phyloP scores from a whole-genome alignment of 805 yeast genomes.

The Lipomyces yamadae region DNA sequence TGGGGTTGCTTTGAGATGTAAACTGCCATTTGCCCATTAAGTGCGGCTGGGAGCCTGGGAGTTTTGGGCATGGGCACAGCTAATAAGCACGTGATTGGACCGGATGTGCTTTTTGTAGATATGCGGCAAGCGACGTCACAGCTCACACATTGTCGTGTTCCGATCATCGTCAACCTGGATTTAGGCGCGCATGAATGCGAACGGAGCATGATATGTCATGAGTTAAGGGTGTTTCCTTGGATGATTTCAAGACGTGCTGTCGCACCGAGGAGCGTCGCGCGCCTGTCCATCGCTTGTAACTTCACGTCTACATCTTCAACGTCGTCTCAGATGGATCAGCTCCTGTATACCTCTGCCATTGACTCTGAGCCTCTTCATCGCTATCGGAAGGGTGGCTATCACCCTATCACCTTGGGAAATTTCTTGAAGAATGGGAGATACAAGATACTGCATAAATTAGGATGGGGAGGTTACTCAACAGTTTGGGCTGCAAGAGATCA shows the following conservation, averaged over 20 bases:
- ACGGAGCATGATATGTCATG: background rate
- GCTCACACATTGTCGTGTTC: background rate
- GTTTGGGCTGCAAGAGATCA: background rate
- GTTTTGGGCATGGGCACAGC: too few relatives aligned
- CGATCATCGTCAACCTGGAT: background rate
- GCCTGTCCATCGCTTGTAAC: background rate
- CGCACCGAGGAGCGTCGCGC: background rate
- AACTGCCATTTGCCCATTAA: too few relatives aligned
- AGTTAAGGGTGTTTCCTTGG: background rate
- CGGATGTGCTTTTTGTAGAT: too few relatives aligned
- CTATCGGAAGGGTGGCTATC: background rate
- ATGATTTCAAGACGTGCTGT: background rate
- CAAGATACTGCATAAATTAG: background rate
- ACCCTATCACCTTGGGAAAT: background rate
- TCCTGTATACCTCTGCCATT: background rate
- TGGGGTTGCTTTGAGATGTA: too few relatives aligned
- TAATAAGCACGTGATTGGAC: too few relatives aligned
- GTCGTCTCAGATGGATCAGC: background rate
- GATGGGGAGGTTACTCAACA: background rate
- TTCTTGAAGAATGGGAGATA: background rate
- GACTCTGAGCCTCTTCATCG: background rate
- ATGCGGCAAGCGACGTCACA: too few relatives aligned
- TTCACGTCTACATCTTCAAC: background rate
- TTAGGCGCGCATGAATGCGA: background rate
- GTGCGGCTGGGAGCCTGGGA: too few relatives aligned